These are phyloP conservation scores for Thecaphora thlaspeos DNA, from an alignment of 1,284 basidiomycete genomes.

Conservation along the genomic window DNA sequence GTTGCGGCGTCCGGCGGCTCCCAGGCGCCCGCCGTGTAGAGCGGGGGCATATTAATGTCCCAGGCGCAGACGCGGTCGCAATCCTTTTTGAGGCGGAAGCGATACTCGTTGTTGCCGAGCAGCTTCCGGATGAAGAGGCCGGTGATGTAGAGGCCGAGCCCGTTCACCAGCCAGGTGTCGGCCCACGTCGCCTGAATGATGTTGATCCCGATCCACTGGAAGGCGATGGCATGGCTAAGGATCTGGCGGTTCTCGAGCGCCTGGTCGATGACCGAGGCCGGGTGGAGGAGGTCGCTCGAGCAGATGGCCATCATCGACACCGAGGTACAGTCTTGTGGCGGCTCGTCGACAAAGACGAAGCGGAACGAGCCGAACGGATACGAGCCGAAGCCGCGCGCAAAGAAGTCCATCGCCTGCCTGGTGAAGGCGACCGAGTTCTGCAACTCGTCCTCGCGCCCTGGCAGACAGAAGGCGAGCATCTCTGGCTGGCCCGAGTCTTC, in stretches of 20 bases:
- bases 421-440: constrained; percentile 72
- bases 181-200: constrained; percentile 92
- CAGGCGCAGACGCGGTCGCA: constrained; percentile 87
- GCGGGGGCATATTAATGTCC: constrained; percentile 86
- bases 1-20: constrained; percentile 65
- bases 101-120: constrained; percentile 95
- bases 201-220: constrained; percentile 96
- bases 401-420: constrained; percentile 86
- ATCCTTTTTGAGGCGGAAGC: constrained; percentile 92
- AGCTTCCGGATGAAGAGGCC: constrained; percentile 82
- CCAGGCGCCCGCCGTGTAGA: constrained; percentile 79
- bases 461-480: constrained; percentile 89
- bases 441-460: constrained; percentile 73
- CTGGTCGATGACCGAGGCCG: constrained; percentile 87
- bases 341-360: constrained; percentile 89
- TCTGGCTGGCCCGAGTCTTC: constrained; percentile 66
- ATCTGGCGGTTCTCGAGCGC: constrained; percentile 85
- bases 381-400: constrained; percentile 86
- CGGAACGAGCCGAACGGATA: constrained; percentile 94
- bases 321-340: constrained; percentile 68
- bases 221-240: constrained; percentile 77
- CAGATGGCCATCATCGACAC: constrained; percentile 80
- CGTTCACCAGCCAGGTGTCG: constrained; percentile 94
- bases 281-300: constrained; percentile 80
- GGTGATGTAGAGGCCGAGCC: constrained; percentile 85